phyloP scores from a whole-genome alignment of 192 early-diverging fungal species.

The Fimicolochytrium jonesii region DNA sequence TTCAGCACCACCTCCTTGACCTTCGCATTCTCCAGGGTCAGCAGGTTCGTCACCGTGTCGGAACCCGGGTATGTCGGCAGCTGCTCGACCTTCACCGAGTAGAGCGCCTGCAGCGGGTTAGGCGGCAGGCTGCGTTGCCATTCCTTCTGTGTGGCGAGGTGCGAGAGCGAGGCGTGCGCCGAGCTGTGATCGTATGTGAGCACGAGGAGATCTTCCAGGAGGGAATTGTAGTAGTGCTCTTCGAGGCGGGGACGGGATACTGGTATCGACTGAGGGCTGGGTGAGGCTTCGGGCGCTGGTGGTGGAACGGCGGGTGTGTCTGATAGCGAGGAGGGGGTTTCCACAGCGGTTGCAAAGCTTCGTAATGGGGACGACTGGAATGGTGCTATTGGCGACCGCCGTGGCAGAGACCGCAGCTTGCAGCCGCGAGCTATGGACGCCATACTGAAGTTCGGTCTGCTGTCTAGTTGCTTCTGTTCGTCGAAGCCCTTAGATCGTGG shows the following conservation, averaged over 20 bases:
- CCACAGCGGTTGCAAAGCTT: no score
- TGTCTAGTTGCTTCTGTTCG: no score
- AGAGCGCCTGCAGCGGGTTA: slow-evolving; percentile 18
- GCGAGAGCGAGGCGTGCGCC: slow-evolving; percentile 28
- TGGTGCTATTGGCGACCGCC: no score
- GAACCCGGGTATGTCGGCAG: slow-evolving; percentile 28
- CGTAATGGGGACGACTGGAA: no score
- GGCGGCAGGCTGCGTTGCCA: slow-evolving; percentile 12
- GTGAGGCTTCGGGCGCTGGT: no score
- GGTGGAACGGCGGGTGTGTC: no score
- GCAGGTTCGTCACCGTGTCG: slow-evolving; percentile 44
- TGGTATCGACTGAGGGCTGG: no score
- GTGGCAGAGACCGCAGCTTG: no score
- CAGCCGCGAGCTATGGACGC: no score
- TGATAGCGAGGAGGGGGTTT: no score
- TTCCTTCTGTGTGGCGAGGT: slow-evolving; percentile 14
- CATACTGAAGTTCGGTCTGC: no score
- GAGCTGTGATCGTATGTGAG: slow-evolving; percentile 67
- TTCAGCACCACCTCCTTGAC: slow-evolving; percentile 19
- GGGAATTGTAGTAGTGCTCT: slow-evolving; percentile 67
- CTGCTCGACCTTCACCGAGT: slow-evolving; percentile 18
- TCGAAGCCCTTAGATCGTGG: no score
- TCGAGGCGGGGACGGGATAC: slow-evolving; percentile 51
- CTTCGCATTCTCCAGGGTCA: slow-evolving; percentile 15
- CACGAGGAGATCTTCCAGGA: slow-evolving; percentile 73